Conservation (phyloP, 805 yeast genomes). For the Myxozyma neotropica region DNA sequence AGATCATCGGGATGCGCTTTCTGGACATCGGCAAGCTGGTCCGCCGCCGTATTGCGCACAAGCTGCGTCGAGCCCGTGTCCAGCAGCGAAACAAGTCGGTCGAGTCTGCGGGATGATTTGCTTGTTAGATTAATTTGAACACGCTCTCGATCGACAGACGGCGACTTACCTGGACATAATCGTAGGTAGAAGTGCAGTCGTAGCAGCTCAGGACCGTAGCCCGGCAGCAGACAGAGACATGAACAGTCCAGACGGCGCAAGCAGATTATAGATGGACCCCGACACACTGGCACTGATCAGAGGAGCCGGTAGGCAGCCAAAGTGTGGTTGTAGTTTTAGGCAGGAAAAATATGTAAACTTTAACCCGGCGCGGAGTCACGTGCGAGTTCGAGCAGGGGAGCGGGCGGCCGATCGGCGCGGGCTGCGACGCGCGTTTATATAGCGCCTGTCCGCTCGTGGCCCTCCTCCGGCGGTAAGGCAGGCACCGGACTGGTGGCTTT, state of each 20-base stretch:
- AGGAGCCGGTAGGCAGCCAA: too few relatives aligned
- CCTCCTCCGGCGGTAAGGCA: background rate
- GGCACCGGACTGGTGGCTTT: slow-evolving; percentile 7
- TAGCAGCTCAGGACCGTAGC: slow-evolving; percentile 13
- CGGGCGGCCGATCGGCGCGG: slow-evolving; percentile 7
- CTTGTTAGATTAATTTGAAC: too few relatives aligned
- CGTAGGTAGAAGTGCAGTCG: background rate
- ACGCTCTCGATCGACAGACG: too few relatives aligned
- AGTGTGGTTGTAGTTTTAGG: background rate
- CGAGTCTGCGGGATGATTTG: slow-evolving; percentile 52
- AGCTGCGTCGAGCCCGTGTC: slow-evolving; percentile 96
- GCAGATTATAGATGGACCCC: background rate
- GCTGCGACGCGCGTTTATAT: slow-evolving; percentile 25
- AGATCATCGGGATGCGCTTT: slow-evolving; percentile 94
- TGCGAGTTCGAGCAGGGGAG: background rate
- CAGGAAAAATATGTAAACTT: slow-evolving; percentile 5
- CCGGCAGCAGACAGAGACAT: background rate
- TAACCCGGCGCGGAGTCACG: slow-evolving; percentile 16
- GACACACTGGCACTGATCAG: too few relatives aligned
- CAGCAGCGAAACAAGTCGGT: slow-evolving; percentile 59
- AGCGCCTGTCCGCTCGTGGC: slow-evolving; percentile 11
- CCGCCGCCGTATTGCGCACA: slow-evolving; percentile 95
- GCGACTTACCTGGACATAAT: slow-evolving; percentile 27
- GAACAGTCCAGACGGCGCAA: background rate
- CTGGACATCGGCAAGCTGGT: slow-evolving; percentile 91